Evolutionary conservation across 2,329 filamentous ascomycete species (phyloP).

Genomic region (Fusarium sp.): DNA sequence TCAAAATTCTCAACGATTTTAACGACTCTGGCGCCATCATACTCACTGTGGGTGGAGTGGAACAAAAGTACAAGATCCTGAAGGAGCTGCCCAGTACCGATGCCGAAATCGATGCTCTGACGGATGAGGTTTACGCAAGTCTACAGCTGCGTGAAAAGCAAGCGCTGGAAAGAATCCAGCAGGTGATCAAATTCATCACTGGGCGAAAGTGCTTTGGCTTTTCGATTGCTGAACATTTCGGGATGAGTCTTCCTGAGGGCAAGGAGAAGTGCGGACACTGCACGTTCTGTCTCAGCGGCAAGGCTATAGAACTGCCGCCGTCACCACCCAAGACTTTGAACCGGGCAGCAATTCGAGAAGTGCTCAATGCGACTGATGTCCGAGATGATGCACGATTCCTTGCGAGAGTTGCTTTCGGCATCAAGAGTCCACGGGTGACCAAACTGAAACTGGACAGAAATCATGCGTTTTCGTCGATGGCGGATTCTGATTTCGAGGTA

Average conservation of each 20-base stretch:
- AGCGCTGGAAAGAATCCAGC: constrained; percentile 61
- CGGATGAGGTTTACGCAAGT: constrained; percentile 60
- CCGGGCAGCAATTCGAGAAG: constrained; percentile 51
- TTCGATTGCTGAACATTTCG: constrained; percentile 67
- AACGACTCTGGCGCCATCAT: constrained; percentile 62
- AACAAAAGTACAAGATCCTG: constrained; percentile 66
- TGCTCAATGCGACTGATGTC: constrained; percentile 59
- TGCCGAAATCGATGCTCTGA: constrained; percentile 58
- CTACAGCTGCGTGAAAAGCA: constrained; percentile 65
- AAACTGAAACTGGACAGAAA: constrained; percentile 60
- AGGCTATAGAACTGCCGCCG: constrained; percentile 53
- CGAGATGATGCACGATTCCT: constrained; percentile 70
- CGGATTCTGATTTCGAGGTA: constrained; percentile 65
- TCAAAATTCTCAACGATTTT: constrained; percentile 67
- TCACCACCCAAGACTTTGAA: constrained; percentile 56
- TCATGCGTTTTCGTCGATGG: constrained; percentile 64
- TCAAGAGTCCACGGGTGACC: constrained; percentile 67
- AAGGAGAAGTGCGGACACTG: constrained; percentile 66
- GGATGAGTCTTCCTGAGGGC: constrained; percentile 60
- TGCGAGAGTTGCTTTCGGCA: constrained; percentile 71
- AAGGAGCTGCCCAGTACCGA: constrained; percentile 57
- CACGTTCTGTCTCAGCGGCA: constrained; percentile 53
- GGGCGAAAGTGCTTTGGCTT: constrained; percentile 63
- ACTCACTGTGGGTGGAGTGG: constrained; percentile 64
- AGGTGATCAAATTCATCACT: constrained; percentile 67